These are phyloP conservation scores for Lasiosphaeria hispida DNA, from an alignment of 495 filamentous ascomycete genomes.

Conservation along the genomic window DNA sequence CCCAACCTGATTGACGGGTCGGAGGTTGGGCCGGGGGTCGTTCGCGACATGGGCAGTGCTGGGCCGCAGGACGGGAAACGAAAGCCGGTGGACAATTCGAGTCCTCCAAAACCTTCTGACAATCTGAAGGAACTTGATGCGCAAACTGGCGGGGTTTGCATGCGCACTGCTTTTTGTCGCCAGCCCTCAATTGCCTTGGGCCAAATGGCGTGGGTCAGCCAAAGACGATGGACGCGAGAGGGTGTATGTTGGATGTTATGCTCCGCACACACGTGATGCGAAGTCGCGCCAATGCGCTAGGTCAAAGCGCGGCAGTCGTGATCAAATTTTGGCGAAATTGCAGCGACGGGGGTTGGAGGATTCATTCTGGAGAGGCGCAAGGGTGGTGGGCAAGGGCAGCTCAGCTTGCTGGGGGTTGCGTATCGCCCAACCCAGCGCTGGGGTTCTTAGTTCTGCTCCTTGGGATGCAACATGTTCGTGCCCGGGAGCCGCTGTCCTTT, in stretches of 20 bases:
- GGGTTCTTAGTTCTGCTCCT: background rate
- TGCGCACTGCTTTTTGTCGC: no score
- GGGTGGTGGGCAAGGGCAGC: background rate
- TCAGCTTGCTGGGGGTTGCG: background rate
- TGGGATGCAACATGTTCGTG: background rate
- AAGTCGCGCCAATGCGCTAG: conserved; percentile 12
- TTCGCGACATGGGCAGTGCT: no score
- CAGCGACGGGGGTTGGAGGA: conserved; percentile 1
- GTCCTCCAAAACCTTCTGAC: no score
- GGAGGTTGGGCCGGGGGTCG: no score
- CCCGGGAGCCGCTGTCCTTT: background rate
- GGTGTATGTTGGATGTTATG: background rate
- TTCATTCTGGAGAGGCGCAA: background rate
- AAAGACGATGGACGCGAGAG: no score
- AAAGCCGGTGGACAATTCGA: no score
- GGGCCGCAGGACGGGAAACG: no score
- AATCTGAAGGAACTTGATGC: no score
- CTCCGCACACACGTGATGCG: background rate
- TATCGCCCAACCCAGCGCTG: background rate
- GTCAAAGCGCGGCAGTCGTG: conserved; percentile 25
- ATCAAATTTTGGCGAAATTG: conserved; percentile 27
- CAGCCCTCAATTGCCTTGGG: no score
- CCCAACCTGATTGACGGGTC: no score
- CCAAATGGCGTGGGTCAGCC: no score
- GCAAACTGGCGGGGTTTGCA: no score